phyloP scores from a whole-genome alignment of 345 rosid species.

The Populus deltoides region DNA sequence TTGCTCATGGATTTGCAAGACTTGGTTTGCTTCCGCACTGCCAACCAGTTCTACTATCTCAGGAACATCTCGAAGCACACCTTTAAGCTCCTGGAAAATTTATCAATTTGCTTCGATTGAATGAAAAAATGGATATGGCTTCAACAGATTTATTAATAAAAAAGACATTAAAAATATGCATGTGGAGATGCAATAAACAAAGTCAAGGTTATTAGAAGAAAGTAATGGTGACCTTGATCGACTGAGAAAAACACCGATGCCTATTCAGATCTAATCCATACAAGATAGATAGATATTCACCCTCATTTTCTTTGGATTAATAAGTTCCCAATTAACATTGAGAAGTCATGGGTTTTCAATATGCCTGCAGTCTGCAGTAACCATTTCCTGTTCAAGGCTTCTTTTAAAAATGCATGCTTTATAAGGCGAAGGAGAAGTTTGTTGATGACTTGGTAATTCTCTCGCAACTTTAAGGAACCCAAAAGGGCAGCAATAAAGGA shows the following conservation, averaged over 20 bases:
- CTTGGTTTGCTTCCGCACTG: slow-evolving; percentile 46
- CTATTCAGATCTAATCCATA: no score
- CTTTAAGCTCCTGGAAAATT: slow-evolving; percentile 73
- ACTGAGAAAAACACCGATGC: not conserved
- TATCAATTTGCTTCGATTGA: not conserved
- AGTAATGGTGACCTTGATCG: not conserved
- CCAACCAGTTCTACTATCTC: slow-evolving; percentile 86
- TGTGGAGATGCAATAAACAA: not conserved
- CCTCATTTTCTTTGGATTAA: not conserved
- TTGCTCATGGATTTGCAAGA: slow-evolving; percentile 43
- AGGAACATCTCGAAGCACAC: slow-evolving; percentile 64
- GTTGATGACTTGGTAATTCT: not conserved
- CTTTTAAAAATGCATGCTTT: not conserved
- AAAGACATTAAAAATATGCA: not conserved
- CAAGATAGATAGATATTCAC: not conserved
- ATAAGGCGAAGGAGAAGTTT: not conserved
- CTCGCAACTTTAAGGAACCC: not conserved
- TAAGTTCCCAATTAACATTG: not conserved
- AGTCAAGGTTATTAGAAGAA: not conserved
- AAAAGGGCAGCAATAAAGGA: not conserved
- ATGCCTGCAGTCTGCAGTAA: not conserved
- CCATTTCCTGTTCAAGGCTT: not conserved
- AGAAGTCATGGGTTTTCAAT: not conserved
- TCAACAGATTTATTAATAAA: not conserved
- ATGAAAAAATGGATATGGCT: not conserved